Evolutionary conservation across 257 asterid genomes (phyloP).

Genomic region (Eucommia ulmoides): DNA sequence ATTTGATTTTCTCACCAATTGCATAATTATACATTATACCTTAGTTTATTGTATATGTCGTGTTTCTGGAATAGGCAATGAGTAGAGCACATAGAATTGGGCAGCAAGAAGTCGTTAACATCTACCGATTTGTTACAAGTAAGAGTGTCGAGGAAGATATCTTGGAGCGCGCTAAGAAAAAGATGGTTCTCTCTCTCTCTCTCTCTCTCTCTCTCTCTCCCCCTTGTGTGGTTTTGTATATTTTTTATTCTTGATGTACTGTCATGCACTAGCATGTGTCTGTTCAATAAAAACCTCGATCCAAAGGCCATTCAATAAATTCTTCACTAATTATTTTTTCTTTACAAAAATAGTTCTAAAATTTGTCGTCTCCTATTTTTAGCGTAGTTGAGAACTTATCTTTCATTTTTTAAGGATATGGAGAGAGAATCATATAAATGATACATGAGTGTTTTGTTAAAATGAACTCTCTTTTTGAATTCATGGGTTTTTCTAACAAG

Average conservation of each 20-base stretch:
- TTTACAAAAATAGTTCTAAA: too few relatives aligned
- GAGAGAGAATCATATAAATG: too few relatives aligned
- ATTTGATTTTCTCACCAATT: not conserved
- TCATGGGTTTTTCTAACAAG: too few relatives aligned
- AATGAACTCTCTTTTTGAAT: too few relatives aligned
- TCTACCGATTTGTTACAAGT: conserved; percentile 96
- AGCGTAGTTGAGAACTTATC: too few relatives aligned
- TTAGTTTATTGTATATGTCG: not conserved
- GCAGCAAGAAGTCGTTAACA: conserved; percentile 97
- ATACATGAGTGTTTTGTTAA: too few relatives aligned
- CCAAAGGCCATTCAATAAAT: too few relatives aligned
- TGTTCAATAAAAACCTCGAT: too few relatives aligned
- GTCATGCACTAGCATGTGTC: too few relatives aligned
- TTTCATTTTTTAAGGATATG: too few relatives aligned
- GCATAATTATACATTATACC: not conserved
- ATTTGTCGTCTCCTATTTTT: too few relatives aligned
- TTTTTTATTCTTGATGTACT: conserved; percentile 2
- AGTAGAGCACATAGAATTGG: conserved; percentile 99
- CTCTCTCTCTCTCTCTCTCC: not conserved
- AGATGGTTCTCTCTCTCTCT: conserved; percentile 72
- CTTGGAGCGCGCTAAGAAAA: conserved; percentile 96
- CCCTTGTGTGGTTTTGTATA: conserved; percentile 5
- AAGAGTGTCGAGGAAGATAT: conserved; percentile 99
- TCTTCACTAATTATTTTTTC: too few relatives aligned
- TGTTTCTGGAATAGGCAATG: conserved; percentile 66